A percentile compares a stretch with the other conserved stretches of the same genome.
Evolutionary conservation across 2,329 filamentous ascomycete genomes (phyloP).

Genomic region (Penicillium sp.): DNA sequence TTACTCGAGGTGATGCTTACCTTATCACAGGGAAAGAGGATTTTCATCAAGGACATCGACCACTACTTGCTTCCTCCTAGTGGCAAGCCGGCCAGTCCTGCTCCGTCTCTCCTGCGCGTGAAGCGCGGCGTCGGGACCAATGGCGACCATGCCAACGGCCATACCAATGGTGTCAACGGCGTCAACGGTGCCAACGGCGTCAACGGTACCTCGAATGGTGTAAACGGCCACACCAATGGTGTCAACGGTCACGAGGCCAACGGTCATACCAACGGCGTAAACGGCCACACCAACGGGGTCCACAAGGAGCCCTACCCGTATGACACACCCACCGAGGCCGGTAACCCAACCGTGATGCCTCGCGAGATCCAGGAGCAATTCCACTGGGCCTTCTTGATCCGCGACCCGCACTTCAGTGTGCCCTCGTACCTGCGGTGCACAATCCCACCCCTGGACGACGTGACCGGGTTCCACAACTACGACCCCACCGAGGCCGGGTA

Average conservation of each 20-base stretch:
- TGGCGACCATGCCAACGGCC: constrained; percentile 20
- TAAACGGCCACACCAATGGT: constrained; percentile 12
- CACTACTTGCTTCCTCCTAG: constrained; percentile 85
- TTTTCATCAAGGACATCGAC: constrained; percentile 98
- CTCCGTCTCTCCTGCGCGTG: constrained; percentile 69
- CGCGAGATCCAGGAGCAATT: constrained; percentile 72
- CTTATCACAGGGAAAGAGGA: constrained; percentile 72
- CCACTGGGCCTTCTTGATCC: constrained; percentile 96
- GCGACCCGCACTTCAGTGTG: constrained; percentile 87
- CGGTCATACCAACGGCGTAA: constrained; percentile 20
- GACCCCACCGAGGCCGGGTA: constrained; percentile 89
- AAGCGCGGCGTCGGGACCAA: constrained; percentile 59
- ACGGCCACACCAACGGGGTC: constrained; percentile 22
- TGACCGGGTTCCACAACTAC: constrained; percentile 86
- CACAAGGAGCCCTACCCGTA: constrained; percentile 59
- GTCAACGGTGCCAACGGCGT: constrained; percentile 25
- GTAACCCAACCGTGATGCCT: constrained; percentile 86
- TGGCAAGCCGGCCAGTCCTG: constrained; percentile 67
- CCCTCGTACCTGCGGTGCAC: constrained; percentile 96
- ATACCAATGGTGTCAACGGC: constrained; percentile 27
- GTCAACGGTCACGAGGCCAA: constrained; percentile 12
- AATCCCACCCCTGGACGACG: constrained; percentile 76
- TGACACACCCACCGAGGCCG: constrained; percentile 59
- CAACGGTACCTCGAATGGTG: constrained; percentile 19
- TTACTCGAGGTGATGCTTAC: constrained; percentile 41